Base-by-base conservation (phyloP, 495 filamentous ascomycete species). In the Stereocaulon alpinum region DNA sequence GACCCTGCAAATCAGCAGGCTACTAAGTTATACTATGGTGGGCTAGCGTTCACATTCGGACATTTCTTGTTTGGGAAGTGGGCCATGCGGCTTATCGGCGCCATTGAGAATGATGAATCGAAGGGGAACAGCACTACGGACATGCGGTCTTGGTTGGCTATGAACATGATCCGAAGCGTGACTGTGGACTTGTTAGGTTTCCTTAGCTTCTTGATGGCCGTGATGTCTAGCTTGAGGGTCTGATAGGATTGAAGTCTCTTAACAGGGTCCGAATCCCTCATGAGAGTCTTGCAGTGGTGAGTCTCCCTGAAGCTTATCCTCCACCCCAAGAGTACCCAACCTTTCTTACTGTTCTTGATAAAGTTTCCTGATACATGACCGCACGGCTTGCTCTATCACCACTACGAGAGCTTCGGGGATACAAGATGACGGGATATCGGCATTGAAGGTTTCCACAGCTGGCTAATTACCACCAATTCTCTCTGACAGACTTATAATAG, bases 11-110 rank as follows among this genome's bases (percentile, higher is more conserved):
- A 50, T n/a, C 49, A 34, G 52, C 12, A 27, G 20, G 40, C 53
- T 10, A 40, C 56, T 22, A 51, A 44, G 7, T 55, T 56, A n/a
- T 61, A 56, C 24, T 57, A 61, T 14, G 54, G 59, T 41, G 42
- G 59, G 17, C 22, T 56, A 22, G 14, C 52, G 18, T 49, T 61
- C 7, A 60, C 67, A 2, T 34, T 64, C n/a, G 61, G 66, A 27
- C 67, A 69, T 48, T 49, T 69, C 41, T 7, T 56, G 7, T 68
- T 69, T 43, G 64, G 64, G 30, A 65, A 64, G 14, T 61, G 63
- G 56, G 64, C 67, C 0, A 66, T 61, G 1, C 59, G 61, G 5
- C 60, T 55, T 0, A 55, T 68, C 40, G 58, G 63, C 57, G 32
- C 63, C 12, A 63, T 68, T 32, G 52, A 66, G 12, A 61, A 66